Evolutionary conservation across 2,329 filamentous ascomycete species (phyloP).

Genomic region (Fusarium tricinctum): DNA sequence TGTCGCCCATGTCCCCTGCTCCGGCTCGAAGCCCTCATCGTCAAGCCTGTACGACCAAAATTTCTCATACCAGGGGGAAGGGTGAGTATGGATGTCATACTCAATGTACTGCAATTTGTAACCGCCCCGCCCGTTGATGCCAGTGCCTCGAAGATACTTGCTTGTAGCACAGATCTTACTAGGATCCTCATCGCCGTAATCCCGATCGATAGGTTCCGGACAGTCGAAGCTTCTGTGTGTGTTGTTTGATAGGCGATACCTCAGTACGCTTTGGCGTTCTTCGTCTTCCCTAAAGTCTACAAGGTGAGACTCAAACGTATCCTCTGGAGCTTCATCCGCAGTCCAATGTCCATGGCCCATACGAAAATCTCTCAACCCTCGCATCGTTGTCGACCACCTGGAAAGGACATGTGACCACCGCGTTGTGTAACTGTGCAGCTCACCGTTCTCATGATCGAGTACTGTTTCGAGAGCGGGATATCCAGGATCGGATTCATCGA

Average conservation of each 20-base stretch:
- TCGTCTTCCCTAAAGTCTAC: not conserved
- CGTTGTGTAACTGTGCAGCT: not conserved
- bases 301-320: not conserved
- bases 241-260: not conserved
- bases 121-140: not conserved
- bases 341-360: conserved; percentile 5
- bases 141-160: not conserved
- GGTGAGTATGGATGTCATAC: not conserved
- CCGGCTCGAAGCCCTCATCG: not conserved
- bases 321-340: not conserved
- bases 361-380: conserved; percentile 12
- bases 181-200: not conserved
- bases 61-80: not conserved
- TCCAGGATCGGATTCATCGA: conserved; percentile 11
- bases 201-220: not conserved
- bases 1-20: not conserved
- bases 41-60: too few species aligned
- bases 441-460: not conserved
- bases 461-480: conserved; percentile 1
- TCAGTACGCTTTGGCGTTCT: not conserved
- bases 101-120: conserved; percentile 8
- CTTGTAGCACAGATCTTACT: not conserved
- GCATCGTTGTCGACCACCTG: conserved; percentile 10
- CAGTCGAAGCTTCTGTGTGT: conserved; percentile 1
- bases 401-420: conserved; percentile 28